Evolutionary conservation across 768 basidiomycete species (phyloP), one percentile per base, ranked within the genome.

Genomic region (Xerocomus brunneocitrinus): DNA sequence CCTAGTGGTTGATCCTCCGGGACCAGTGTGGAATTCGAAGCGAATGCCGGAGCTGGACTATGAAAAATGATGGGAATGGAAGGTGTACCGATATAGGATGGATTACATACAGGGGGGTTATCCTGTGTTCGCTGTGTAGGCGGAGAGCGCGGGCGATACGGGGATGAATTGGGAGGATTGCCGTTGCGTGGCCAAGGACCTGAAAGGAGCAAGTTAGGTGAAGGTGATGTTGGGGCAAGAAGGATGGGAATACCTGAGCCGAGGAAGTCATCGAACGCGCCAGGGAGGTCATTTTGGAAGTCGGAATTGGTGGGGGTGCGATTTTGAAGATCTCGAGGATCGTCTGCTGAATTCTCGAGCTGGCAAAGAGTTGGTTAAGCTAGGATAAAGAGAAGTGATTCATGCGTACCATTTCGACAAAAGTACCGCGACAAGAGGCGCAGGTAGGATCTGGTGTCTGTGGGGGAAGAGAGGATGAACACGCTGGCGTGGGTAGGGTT

Each of bases 391-490:
- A 39, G 31, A 16, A 40, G 22, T 46, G 39, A 22, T 3, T n/a
- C 8, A 38, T 19, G 57, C 70, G 10, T 40, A 84, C 91, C 77
- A 79, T 86, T 70, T 94, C 91, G 3, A 95, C 87, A 62, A 95
- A 95, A 19, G 82, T 77, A 6, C 91, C 79, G 58, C 80, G 77
- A 70, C 92, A 95, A 24, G 84, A 87, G 46, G 91, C 83, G 67
- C 92, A 95, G 41, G 84, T 80, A 12, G 90, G 88, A 72, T 91
- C 81, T 38, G 90, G 90, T 4, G 82, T 78, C 90, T 92, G 45
- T 25, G 40, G 19, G 19, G 19, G 19, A 19, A 42, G 38, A 45
- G 57, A 57, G 59, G 51, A 27, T 55, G 49, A 52, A 14, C 4
- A 28, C 10, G 8, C 36, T 24, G 30, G 1, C 14, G 5, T 24